A percentile compares a stretch with the other conserved stretches of the same genome.
Conservation (phyloP, 208 protist species). For the Leishmania gerbilli region DNA sequence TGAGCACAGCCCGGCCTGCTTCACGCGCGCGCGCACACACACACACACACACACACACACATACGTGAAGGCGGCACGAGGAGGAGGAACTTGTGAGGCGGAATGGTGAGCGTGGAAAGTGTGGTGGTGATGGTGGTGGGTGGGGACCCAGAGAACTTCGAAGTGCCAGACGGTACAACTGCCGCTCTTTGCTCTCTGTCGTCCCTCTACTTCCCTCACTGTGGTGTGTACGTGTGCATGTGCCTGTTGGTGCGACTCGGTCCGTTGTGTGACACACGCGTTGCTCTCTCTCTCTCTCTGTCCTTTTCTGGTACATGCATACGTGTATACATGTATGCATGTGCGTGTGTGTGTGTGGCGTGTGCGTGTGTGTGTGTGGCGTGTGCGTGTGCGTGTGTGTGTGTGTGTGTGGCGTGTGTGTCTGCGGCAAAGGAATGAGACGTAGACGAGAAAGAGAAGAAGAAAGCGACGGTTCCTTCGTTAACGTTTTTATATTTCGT, state of each 20-base stretch:
- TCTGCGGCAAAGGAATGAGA: neutral
- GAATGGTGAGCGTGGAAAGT: neutral
- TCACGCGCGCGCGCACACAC: neutral
- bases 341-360: too few species aligned
- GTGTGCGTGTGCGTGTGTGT: too few species aligned
- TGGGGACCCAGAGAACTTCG: neutral
- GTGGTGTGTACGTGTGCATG: neutral
- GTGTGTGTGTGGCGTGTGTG: neutral
- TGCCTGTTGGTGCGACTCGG: neutral
- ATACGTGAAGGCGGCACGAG: neutral
- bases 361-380: too few species aligned
- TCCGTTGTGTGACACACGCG: constrained; percentile 1
- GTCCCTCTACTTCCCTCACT: neutral
- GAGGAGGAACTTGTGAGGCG: neutral
- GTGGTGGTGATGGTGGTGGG: neutral
- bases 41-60: neutral
- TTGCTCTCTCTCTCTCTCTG: neutral
- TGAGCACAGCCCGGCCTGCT: neutral
- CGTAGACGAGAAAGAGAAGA: neutral
- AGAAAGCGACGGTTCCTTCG: neutral
- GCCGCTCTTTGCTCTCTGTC: neutral
- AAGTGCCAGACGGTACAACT: neutral
- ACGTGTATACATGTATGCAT: neutral
- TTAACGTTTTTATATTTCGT: neutral
- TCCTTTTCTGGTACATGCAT: neutral